Evolutionary conservation across 2,329 filamentous ascomycete species (phyloP).

Genomic region (Sporothrix variecibatus): DNA sequence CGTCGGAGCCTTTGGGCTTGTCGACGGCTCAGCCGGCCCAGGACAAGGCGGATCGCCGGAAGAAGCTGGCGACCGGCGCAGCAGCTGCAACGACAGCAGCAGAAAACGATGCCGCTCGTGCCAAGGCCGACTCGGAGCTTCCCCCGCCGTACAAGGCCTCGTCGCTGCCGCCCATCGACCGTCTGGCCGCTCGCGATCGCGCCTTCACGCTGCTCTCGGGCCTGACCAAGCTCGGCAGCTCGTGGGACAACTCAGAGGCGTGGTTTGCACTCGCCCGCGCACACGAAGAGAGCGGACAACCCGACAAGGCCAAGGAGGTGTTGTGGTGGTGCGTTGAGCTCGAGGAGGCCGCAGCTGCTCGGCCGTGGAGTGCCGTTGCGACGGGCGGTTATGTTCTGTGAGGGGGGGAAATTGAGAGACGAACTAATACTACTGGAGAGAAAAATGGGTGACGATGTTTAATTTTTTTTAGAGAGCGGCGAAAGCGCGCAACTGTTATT

Average conservation of each 20-base stretch:
- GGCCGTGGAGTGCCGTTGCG: constrained; percentile 74
- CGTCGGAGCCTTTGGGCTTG: constrained; percentile 52
- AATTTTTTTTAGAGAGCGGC: not conserved
- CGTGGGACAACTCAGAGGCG: constrained; percentile 91
- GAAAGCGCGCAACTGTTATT: constrained; percentile 10
- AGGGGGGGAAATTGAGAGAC: constrained; percentile 12
- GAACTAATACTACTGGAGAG: not conserved
- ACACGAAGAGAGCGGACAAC: constrained; percentile 82
- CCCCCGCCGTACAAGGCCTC: constrained; percentile 57
- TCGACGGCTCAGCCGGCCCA: not conserved
- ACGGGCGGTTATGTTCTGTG: constrained; percentile 66
- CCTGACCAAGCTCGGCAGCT: constrained; percentile 79
- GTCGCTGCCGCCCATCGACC: constrained; percentile 71
- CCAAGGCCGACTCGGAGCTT: constrained; percentile 36
- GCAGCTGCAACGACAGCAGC: not conserved
- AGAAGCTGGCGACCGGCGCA: not conserved
- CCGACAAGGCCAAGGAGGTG: constrained; percentile 85
- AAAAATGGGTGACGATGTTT: not conserved
- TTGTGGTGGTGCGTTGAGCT: constrained; percentile 98
- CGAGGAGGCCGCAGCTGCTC: constrained; percentile 78
- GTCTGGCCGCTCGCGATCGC: constrained; percentile 85
- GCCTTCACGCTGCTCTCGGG: constrained; percentile 81
- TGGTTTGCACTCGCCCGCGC: constrained; percentile 88
- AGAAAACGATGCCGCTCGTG: not conserved
- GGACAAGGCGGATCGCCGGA: not conserved